A percentile compares a stretch with the other conserved stretches of the same genome.
phyloP scores from a whole-genome alignment of 2,329 filamentous ascomycete genomes.

The Gaeumannomyces sp. region DNA sequence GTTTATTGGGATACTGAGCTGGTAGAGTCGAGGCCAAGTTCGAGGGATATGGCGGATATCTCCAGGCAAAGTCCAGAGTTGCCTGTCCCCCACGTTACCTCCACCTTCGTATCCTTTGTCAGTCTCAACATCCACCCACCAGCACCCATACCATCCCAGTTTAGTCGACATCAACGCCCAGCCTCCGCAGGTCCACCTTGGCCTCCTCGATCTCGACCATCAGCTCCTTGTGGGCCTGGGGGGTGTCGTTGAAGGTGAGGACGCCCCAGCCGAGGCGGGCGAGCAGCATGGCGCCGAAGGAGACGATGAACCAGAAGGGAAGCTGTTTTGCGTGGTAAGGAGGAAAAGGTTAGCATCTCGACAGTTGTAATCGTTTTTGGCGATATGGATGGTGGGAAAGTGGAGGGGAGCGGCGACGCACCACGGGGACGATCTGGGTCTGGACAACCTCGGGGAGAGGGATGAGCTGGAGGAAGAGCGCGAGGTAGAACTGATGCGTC shows the following conservation, averaged over 20 bases:
- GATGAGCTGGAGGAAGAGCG: constrained; percentile 75
- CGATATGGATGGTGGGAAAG: not conserved
- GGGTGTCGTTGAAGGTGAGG: constrained; percentile 93
- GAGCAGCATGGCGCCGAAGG: constrained; percentile 86
- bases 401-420: constrained; percentile 42
- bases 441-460: constrained; percentile 74
- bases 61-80: too few relatives aligned
- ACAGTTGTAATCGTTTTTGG: not conserved
- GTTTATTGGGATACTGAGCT: not conserved
- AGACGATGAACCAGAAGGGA: constrained; percentile 86
- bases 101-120: too few relatives aligned
- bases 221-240: constrained; percentile 81
- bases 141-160: constrained; percentile 1
- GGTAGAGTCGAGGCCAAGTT: not conserved
- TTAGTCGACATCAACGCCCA: constrained; percentile 75
- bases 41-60: not conserved
- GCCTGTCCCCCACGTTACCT: too few relatives aligned
- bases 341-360: not conserved
- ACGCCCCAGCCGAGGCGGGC: constrained; percentile 89
- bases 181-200: constrained; percentile 63
- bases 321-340: constrained; percentile 48
- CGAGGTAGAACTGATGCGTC: constrained; percentile 71
- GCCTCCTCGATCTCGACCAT: constrained; percentile 78
- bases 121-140: not conserved
- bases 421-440: constrained; percentile 80